Evolutionary conservation across 1,284 basidiomycete genomes (phyloP).

Genomic region (Coniferiporia sulphurascens): DNA sequence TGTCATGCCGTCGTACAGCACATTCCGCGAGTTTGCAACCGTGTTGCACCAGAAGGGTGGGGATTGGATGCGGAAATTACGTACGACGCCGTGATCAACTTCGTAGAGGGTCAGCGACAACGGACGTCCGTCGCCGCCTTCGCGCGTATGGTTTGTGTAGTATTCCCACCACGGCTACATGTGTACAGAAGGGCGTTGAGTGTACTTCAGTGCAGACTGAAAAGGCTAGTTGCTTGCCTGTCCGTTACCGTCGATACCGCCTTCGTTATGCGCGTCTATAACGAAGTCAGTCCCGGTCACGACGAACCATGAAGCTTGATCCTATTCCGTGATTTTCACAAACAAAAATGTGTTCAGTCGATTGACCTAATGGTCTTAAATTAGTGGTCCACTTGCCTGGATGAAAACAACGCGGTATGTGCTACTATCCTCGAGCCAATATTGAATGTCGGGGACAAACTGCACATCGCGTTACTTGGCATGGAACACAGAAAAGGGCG

Average conservation of each 20-base stretch:
- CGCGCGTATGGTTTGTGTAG: conserved; percentile 38
- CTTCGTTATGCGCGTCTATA: conserved; percentile 53
- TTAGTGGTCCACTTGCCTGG: conserved; percentile 33
- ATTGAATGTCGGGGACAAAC: conserved; percentile 55
- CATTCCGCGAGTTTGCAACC: conserved; percentile 47
- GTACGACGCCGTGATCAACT: conserved; percentile 41
- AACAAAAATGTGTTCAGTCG: background rate
- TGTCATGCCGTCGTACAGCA: conserved; percentile 58
- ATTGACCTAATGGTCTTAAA: background rate
- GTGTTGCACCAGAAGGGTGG: conserved; percentile 67
- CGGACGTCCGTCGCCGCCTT: conserved; percentile 58
- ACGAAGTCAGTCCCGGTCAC: conserved; percentile 54
- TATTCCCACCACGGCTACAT: conserved; percentile 46
- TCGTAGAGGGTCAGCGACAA: conserved; percentile 54
- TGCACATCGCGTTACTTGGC: conserved; percentile 20
- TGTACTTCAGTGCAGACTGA: background rate
- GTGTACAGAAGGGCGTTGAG: background rate
- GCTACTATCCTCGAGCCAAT: conserved; percentile 52
- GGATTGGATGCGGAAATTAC: conserved; percentile 49
- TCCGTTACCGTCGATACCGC: conserved; percentile 64
- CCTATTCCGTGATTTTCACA: conserved; percentile 29
- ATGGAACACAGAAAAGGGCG: background rate
- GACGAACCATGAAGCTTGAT: conserved; percentile 64
- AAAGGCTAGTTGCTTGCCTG: conserved; percentile 33
- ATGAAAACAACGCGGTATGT: conserved; percentile 61